Evolutionary conservation across 2,329 filamentous ascomycete species (phyloP).

Genomic region (Fusarium hainanense): DNA sequence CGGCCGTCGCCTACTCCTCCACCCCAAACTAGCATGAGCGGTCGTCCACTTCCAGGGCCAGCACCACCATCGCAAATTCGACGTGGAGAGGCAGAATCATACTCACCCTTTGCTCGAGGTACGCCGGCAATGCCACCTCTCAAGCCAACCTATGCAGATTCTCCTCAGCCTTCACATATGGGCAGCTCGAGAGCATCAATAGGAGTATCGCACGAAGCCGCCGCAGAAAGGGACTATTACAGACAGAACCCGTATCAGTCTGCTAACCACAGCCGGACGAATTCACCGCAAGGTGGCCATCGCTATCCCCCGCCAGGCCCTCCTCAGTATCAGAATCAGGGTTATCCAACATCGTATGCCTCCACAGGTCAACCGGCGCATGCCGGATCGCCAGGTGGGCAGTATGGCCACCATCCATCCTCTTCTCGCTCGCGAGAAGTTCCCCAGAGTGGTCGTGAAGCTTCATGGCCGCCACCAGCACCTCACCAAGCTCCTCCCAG

Average conservation of each 20-base stretch:
- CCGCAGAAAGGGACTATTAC: constrained; percentile 62
- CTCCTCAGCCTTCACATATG: constrained; percentile 62
- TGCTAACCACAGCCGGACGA: constrained; percentile 53
- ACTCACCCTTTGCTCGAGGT: constrained; percentile 57
- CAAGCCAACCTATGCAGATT: constrained; percentile 64
- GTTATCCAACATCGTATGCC: constrained; percentile 58
- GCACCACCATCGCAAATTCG: constrained; percentile 57
- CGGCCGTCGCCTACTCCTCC: constrained; percentile 64
- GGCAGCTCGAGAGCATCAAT: constrained; percentile 58
- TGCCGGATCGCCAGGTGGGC: constrained; percentile 64
- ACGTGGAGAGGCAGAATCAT: constrained; percentile 61
- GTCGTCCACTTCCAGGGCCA: constrained; percentile 54
- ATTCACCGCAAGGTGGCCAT: constrained; percentile 60
- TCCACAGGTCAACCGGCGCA: constrained; percentile 52
- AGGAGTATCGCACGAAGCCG: constrained; percentile 52
- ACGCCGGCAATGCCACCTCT: constrained; percentile 64
- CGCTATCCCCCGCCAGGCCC: constrained; percentile 59
- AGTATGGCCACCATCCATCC: constrained; percentile 63
- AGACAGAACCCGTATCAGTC: constrained; percentile 52
- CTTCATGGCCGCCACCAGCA: constrained; percentile 49
- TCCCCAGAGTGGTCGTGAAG: constrained; percentile 52
- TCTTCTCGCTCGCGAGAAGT: constrained; percentile 58
- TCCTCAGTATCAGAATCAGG: constrained; percentile 57
- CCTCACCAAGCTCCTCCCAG: constrained; percentile 39
- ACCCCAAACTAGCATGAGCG: constrained; percentile 56